phyloP scores from a whole-genome alignment of 345 rosid species.

The Mangifera indica region DNA sequence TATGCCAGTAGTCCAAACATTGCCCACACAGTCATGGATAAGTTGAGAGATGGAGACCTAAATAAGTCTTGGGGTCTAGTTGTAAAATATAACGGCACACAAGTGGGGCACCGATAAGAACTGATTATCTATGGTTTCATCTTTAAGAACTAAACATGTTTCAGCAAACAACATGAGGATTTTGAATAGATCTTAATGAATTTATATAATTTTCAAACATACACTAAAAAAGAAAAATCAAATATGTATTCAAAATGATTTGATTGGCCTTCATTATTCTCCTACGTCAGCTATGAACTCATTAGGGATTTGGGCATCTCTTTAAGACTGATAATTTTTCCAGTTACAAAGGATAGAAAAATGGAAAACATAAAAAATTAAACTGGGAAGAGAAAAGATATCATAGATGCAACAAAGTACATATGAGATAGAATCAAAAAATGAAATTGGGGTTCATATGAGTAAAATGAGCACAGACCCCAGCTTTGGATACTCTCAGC shows the following conservation, averaged over 20 bases:
- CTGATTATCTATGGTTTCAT: not conserved
- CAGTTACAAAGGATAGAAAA: not conserved
- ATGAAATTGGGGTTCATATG: conserved; percentile 1
- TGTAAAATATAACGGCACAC: not conserved
- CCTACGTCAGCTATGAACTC: too few relatives aligned
- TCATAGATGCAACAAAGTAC: not conserved
- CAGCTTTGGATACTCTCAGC: conserved; percentile 90
- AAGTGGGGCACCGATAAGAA: not conserved
- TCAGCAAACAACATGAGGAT: not conserved
- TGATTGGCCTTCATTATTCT: not conserved
- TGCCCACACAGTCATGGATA: not conserved
- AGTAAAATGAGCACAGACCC: conserved; percentile 44
- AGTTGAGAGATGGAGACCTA: not conserved
- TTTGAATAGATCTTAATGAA: not conserved
- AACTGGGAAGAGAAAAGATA: not conserved
- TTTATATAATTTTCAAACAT: not conserved
- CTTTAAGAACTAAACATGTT: not conserved
- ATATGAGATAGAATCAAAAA: not conserved
- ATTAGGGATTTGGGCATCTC: too few relatives aligned
- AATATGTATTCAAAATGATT: not conserved
- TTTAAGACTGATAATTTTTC: conserved; percentile 77
- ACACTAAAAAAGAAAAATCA: too few relatives aligned
- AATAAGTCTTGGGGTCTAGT: not conserved
- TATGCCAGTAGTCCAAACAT: not conserved
- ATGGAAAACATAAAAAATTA: conserved; percentile 29